Conservation (phyloP, 257 asterid genomes). For the Coffea eugenioides region DNA sequence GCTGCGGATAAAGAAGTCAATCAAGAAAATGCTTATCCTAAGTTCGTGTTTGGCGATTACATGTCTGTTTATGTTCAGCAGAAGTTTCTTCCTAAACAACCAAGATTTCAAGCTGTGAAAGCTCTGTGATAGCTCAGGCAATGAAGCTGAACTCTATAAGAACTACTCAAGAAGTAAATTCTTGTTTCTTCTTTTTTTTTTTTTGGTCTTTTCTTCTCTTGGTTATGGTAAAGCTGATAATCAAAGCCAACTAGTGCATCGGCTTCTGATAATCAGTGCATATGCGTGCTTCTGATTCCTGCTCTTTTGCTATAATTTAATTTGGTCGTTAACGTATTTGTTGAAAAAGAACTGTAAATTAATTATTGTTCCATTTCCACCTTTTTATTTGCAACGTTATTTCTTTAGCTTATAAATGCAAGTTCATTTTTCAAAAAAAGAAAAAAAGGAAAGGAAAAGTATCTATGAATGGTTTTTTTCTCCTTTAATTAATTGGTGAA, state of each 20-base stretch:
- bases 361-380: neutral
- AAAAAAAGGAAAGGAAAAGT: too few relatives aligned
- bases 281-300: neutral
- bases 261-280: neutral
- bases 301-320: neutral
- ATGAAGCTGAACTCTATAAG: neutral
- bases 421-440: neutral
- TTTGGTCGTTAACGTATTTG: neutral
- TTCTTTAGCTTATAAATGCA: neutral
- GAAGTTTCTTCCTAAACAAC: constrained; percentile 78
- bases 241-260: constrained; percentile 1
- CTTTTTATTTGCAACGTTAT: neutral
- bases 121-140: constrained; percentile 31
- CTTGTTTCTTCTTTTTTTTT: neutral
- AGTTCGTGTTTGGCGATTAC: constrained; percentile 72
- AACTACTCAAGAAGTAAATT: neutral
- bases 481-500: too few relatives aligned
- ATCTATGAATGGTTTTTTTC: too few relatives aligned
- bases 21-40: constrained; percentile 42
- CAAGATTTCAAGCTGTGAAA: constrained; percentile 70
- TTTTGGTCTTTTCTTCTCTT: neutral
- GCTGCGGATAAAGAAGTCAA: constrained; percentile 10
- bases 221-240: constrained; percentile 2
- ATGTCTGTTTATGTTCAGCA: constrained; percentile 70
- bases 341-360: neutral